These are phyloP conservation scores for Epicoccum nigrum DNA, from an alignment of 2,329 filamentous ascomycete genomes.

Conservation along the genomic window DNA sequence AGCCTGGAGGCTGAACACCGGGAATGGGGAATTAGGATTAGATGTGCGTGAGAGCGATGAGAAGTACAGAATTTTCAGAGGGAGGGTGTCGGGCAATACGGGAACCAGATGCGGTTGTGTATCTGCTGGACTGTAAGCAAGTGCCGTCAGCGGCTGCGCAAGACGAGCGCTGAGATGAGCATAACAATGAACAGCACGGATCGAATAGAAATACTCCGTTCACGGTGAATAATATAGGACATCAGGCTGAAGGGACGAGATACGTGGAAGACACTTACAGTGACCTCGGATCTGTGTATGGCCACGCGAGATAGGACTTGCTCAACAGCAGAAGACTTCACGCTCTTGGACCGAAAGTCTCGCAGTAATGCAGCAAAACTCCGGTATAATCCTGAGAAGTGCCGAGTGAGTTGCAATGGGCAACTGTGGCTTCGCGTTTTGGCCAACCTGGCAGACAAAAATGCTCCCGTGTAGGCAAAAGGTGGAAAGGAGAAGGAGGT, in stretches of 20 bases:
- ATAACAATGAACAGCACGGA: background rate
- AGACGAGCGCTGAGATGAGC: background rate
- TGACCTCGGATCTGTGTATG: constrained; percentile 17
- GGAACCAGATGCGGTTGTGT: background rate
- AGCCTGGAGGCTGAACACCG: background rate
- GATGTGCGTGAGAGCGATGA: background rate
- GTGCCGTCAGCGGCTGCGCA: constrained; percentile 2
- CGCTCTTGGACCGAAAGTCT: background rate
- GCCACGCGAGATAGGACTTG: constrained; percentile 30
- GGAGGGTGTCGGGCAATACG: background rate
- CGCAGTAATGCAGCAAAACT: background rate
- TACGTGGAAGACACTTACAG: constrained; percentile 30
- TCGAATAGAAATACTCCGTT: background rate
- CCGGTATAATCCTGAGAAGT: background rate
- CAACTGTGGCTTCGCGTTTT: constrained; percentile 21
- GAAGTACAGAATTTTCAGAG: background rate
- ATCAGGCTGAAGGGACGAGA: background rate
- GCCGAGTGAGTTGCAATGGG: constrained; percentile 14
- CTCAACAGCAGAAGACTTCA: constrained; percentile 19
- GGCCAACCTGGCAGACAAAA: constrained; percentile 35
- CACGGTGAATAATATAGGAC: background rate
- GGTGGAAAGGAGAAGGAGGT: constrained; percentile 14
- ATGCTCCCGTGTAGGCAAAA: constrained; percentile 36
- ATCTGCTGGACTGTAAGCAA: constrained; percentile 11
- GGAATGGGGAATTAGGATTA: background rate